Conservation (phyloP, 1,284 basidiomycete genomes). For the Ustilago xerochloae region DNA sequence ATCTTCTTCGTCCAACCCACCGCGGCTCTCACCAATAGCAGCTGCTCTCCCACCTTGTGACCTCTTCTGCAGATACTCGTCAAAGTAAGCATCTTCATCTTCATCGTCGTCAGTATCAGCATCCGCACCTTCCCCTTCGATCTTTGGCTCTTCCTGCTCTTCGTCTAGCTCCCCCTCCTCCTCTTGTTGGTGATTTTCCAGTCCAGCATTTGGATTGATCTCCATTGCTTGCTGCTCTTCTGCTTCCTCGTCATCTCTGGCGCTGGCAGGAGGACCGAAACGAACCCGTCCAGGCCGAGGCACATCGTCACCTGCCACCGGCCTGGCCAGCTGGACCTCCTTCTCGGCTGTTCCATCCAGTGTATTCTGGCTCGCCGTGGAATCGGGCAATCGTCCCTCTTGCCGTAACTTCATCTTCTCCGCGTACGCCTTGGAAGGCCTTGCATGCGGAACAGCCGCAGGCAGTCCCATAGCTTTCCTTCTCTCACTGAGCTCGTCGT, state of each 20-base stretch:
- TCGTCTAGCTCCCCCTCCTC: conserved; percentile 75
- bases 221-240: conserved; percentile 21
- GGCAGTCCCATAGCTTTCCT: conserved; percentile 52
- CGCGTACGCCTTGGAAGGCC: conserved; percentile 64
- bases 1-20: conserved; percentile 73
- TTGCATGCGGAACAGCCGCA: conserved; percentile 60
- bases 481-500: conserved; percentile 42
- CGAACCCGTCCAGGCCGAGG: conserved; percentile 45
- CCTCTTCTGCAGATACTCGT: conserved; percentile 28
- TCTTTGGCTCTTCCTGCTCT: conserved; percentile 45
- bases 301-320: conserved; percentile 32
- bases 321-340: conserved; percentile 32
- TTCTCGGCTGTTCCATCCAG: conserved; percentile 4
- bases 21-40: conserved; percentile 23
- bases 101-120: conserved; percentile 74
- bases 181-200: conserved; percentile 71
- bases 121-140: conserved; percentile 44
- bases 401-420: conserved; percentile 50
- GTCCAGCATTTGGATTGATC: conserved; percentile 71
- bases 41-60: conserved; percentile 19
- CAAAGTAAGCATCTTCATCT: conserved; percentile 71
- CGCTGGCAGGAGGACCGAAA: conserved; percentile 28
- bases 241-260: conserved; percentile 12
- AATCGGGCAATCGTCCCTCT: conserved; percentile 5
- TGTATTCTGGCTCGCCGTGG: not conserved